These are phyloP conservation scores for Umbelopsis sp. DNA, from an alignment of 371 early-diverging fungal species.

Conservation along the genomic window DNA sequence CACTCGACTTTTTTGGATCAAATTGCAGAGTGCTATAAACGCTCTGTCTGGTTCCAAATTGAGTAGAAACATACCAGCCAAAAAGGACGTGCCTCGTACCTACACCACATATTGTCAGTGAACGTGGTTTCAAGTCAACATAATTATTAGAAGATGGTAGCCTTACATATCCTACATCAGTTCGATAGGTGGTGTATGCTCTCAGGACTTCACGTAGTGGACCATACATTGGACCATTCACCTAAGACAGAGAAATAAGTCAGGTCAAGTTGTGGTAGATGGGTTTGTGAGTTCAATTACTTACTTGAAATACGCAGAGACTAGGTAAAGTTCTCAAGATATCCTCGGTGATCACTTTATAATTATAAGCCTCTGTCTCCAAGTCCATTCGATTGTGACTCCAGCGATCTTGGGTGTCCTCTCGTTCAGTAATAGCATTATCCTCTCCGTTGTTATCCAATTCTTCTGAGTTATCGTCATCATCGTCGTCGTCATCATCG, in stretches of 20 bases:
- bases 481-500: slow-evolving; percentile 14
- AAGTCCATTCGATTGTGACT: background rate
- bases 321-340: slow-evolving; percentile 54
- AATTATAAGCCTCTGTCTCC: slow-evolving; percentile 9
- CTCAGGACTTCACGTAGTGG: slow-evolving; percentile 46
- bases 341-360: slow-evolving; percentile 52
- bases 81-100: slow-evolving; percentile 51
- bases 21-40: slow-evolving; percentile 37
- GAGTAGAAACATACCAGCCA: slow-evolving; percentile 50
- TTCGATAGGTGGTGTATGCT: slow-evolving; percentile 44
- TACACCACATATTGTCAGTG: slow-evolving; percentile 19
- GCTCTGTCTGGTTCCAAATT: slow-evolving; percentile 48
- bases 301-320: slow-evolving; percentile 55
- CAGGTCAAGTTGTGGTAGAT: too few species aligned
- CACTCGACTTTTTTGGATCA: slow-evolving; percentile 41
- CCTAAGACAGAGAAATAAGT: slow-evolving; percentile 24
- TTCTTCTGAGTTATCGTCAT: slow-evolving; percentile 23
- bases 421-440: slow-evolving; percentile 17
- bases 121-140: background rate
- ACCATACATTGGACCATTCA: slow-evolving; percentile 50
- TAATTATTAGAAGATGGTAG: background rate
- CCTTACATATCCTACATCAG: slow-evolving; percentile 45
- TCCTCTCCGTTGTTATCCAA: slow-evolving; percentile 25
- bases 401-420: slow-evolving; percentile 1
- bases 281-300: background rate